Evolutionary conservation across 1,139 yeast species (phyloP), one percentile per base, ranked within the genome.

Genomic region (Pichia sorboxylosa): DNA sequence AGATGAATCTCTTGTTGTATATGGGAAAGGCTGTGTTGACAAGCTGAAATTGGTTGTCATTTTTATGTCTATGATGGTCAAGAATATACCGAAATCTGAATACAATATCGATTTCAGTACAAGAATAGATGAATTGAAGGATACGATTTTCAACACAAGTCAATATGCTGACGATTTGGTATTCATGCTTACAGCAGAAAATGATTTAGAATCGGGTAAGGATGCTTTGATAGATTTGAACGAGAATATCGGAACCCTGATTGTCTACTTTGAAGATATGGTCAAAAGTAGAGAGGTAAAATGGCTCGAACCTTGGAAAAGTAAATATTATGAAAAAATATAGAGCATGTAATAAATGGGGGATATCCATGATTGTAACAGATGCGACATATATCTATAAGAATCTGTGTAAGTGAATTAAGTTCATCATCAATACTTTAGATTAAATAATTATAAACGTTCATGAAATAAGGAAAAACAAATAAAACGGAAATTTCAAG

Each of bases 11-110:
- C 57, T 58, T 5, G 41, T 60, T 2, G 54, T 51, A 14, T 68
- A 59, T 44, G 63, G 73, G 11, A 52, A 61, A 36, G 45, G 33
- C 16, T 75, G 80, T 79, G 51, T 62, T 23, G 58, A 52, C 20
- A 75, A 72, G 41, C 55, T 76, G 37, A 72, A 69, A 41, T 50
- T 76, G 43, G 55, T 76, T 15, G 75, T 68, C 46, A 51, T 76
- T 6, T 52, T 78, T 16, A 52, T 75, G 13, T 54, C 65, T 1
- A 72, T 83, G 4, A 60, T 74, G 35, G 59, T 63, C 30, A 75
- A 70, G 46, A 69, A 82, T 1, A 59, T 66, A 35, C 80, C 72
- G 10, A 50, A 47, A 10, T 52, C 40, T 15, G 39, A 40, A 28
- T 45, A 43, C 26, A 40, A 57, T 0, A 55, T 62, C 1, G 45